Base-by-base conservation (phyloP, 2,329 filamentous ascomycete species). In the Colletotrichum sp. region DNA sequence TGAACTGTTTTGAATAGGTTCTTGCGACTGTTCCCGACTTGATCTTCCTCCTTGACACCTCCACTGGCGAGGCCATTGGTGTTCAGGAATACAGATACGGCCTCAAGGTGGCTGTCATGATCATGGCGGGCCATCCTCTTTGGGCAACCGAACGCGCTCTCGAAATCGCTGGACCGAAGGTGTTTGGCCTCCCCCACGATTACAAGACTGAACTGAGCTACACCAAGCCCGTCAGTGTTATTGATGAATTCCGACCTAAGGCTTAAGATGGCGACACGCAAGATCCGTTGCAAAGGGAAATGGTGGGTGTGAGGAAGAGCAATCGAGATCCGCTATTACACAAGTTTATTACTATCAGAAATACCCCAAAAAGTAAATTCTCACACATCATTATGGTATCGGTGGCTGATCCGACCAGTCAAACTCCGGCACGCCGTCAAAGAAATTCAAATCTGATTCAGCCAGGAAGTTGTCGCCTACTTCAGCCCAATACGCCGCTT, bases 11-110 rank as follows among this genome's bases (percentile, higher is more conserved):
- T 5, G 11, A n/a, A 27, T 63, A 78, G 70, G 78, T 82, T 8
- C 74, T 86, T 7, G 82, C 83, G 2, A 80, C 81, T 0, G 85
- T 87, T 0, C 85, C 85, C 1, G 85, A 87, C 63, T 76, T 87
- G 8, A 85, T 86, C 58, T 77, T 80, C 27, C 77, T 86, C 6
- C 78, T 86, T 3, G 83, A 85, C 70, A 74, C 81, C 1, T 79
- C 82, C 31, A 83, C 81, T 0, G 84, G 84, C 15, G 76, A 80
- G 16, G 83, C 81, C 4, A 76, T 86, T 8, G 84, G 84, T 8
- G 81, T 81, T 0, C 83, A 81, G 1, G 84, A 86, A 67, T 85
- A 83, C 69, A 73, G 78, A 18, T 81, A 80, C 66, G 80, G 80
- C 0, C 58, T 80, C 27, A 72, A 75, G 51, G 79, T 80, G 13